A percentile compares a stretch with the other conserved stretches of the same genome.
phyloP scores from a whole-genome alignment of 2,329 filamentous ascomycete species.

The Penicillium sp. region DNA sequence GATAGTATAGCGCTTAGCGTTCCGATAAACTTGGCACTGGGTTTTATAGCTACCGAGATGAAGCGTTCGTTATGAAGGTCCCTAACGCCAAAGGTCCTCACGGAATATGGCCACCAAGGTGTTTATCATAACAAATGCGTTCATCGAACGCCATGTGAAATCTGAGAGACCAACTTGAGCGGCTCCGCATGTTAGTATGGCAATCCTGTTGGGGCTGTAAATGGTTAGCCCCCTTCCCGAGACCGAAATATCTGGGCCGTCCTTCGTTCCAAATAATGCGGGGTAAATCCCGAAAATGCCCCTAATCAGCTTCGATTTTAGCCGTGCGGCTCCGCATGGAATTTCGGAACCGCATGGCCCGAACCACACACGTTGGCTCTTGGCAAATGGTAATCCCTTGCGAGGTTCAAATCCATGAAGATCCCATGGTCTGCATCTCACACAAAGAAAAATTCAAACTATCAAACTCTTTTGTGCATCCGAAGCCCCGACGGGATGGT shows the following conservation, averaged over 20 bases:
- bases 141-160: not conserved
- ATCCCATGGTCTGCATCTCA: not conserved
- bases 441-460: not conserved
- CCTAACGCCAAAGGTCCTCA: not conserved
- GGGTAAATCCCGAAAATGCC: not conserved
- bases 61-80: not conserved
- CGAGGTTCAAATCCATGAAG: not conserved
- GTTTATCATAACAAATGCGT: not conserved
- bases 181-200: slow-evolving; percentile 5
- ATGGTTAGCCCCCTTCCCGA: not conserved
- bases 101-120: not conserved
- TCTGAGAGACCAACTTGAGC: not conserved
- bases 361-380: not conserved
- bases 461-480: not conserved
- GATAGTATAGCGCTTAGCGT: not conserved
- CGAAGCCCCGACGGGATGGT: not conserved
- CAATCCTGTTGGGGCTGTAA: no score
- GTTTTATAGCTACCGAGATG: not conserved
- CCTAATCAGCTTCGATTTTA: not conserved
- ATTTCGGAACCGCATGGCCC: slow-evolving; percentile 1
- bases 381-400: not conserved
- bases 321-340: slow-evolving; percentile 11
- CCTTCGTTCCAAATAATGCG: not conserved
- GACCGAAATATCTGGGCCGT: not conserved
- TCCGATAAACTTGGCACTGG: not conserved